Percentiles rank a stretch among this genome's conserved stretches.
phyloP scores from a whole-genome alignment of 352 stramenopile species.

The Pythium scleroteichum region DNA sequence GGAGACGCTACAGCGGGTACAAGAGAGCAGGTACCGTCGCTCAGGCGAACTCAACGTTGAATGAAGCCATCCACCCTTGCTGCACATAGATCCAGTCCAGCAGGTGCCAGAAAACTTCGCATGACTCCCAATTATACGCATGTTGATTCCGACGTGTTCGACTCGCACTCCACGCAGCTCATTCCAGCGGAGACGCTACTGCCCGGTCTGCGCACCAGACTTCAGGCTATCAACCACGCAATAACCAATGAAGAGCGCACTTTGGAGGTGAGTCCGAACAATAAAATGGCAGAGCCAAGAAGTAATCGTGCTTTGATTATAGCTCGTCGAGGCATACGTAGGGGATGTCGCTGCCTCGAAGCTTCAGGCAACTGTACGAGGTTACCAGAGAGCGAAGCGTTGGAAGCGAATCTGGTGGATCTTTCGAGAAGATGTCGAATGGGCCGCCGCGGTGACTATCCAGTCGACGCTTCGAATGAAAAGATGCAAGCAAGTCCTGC shows the following conservation, averaged over 20 bases:
- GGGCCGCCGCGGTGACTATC: slow-evolving; percentile 48
- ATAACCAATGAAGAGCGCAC: slow-evolving; percentile 51
- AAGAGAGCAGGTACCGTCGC: slow-evolving; percentile 36
- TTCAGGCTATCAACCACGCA: slow-evolving; percentile 39
- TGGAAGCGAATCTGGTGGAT: slow-evolving; percentile 44
- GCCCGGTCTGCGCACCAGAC: slow-evolving; percentile 37
- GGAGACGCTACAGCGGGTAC: slow-evolving; percentile 40
- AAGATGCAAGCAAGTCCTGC: slow-evolving; percentile 22
- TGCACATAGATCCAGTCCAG: slow-evolving; percentile 1
- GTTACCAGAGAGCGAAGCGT: slow-evolving; percentile 35
- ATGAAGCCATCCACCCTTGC: no score
- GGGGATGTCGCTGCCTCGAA: slow-evolving; percentile 40
- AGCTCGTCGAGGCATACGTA: slow-evolving; percentile 54
- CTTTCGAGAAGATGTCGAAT: slow-evolving; percentile 41
- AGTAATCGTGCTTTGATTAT: not conserved
- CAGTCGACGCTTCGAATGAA: slow-evolving; percentile 46
- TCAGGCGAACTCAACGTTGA: no score
- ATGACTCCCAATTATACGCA: slow-evolving; percentile 31
- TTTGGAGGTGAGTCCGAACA: slow-evolving; percentile 36
- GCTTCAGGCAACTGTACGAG: slow-evolving; percentile 40
- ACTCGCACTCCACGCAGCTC: slow-evolving; percentile 69
- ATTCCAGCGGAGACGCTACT: slow-evolving; percentile 48
- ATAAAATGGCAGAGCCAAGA: not conserved
- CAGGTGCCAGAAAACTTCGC: not conserved
- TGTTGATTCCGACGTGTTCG: slow-evolving; percentile 67